A percentile compares a stretch with the other conserved stretches of the same genome.
These are phyloP conservation scores for Pseudogymnoascus sp. DNA, from an alignment of 2,329 filamentous ascomycete species.

Conservation along the genomic window DNA sequence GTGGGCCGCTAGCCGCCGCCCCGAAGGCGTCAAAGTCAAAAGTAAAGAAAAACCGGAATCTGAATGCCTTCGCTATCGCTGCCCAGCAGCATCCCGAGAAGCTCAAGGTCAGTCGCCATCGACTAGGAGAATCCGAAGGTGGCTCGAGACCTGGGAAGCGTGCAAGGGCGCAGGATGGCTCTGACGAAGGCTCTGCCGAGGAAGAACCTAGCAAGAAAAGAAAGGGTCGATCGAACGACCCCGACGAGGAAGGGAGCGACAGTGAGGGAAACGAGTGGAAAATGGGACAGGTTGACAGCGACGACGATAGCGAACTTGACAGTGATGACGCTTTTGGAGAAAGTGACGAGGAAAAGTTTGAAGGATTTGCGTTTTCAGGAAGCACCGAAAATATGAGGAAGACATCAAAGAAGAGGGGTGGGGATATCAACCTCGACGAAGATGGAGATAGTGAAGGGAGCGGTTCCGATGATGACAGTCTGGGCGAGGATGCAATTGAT, in stretches of 20 bases:
- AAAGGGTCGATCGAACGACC: conserved; percentile 31
- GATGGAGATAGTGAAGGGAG: conserved; percentile 30
- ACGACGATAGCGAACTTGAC: conserved; percentile 63
- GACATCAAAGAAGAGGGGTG: conserved; percentile 38
- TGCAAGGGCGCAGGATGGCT: conserved; percentile 32
- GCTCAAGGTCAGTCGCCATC: conserved; percentile 46
- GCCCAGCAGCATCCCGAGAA: conserved; percentile 47
- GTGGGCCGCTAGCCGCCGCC: conserved; percentile 24
- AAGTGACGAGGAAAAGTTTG: conserved; percentile 64
- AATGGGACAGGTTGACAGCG: conserved; percentile 56
- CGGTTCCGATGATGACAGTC: conserved; percentile 63
- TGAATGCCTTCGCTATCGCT: conserved; percentile 59
- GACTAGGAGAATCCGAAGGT: conserved; percentile 48
- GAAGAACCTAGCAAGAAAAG: conserved; percentile 32
- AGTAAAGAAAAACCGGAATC: conserved; percentile 37
- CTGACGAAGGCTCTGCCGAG: conserved; percentile 34
- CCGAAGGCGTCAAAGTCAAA: conserved; percentile 36
- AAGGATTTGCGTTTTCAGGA: conserved; percentile 59
- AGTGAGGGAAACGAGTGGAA: conserved; percentile 64
- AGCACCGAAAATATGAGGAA: conserved; percentile 45
- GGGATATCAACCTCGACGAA: conserved; percentile 45
- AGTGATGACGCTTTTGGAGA: conserved; percentile 66
- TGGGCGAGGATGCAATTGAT: conserved; percentile 39
- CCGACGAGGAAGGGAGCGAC: conserved; percentile 52
- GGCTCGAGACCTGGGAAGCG: conserved; percentile 33